Base-by-base conservation (phyloP, 495 filamentous ascomycete species). In the Aspergillus asperescens region DNA sequence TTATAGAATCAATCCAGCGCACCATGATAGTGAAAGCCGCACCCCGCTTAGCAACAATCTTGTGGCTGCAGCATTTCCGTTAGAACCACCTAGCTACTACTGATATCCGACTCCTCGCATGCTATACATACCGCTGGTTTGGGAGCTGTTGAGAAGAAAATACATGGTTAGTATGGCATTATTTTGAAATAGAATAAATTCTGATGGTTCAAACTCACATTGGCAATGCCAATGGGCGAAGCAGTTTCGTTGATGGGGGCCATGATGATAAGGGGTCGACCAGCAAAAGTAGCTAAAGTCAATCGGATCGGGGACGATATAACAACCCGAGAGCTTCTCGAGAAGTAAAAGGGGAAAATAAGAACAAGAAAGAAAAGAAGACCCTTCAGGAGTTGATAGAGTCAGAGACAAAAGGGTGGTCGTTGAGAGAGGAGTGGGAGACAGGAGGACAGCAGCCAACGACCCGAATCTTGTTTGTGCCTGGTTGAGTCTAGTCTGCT, bases 21-120 rank as follows among this genome's bases (percentile, higher is more conserved):
- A 96, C 93, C 93, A 98, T 98, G 65, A 98, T 95, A 50, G 93
- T 98, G 74, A 98, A 98, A 57, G 91, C 90, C 62, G 93, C 93
- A 71, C 93, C 93, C 77, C 94, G 84, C 82, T 98, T 98, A 52
- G 93, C 93, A 63, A 98, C 94, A 67, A 98, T 98, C 82, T 98
- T 98, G 81, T 98, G 93, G 68, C 93, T 85, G 60, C 42, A 58
- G 31, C 39, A 44, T 37, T 46, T 58, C 25, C 22, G 61, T 72
- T 65, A 73, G 67, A 58, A 64, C 67, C 48, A 60, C 57, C 55
- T 55, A 8, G 20, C 35, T 61, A 50, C 37, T 48, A 47, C 41
- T 10, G 1, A 13, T 39, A 12, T 46, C 38, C 48, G 5, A 46
- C 42, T 44, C 9, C 35, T 37, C 50, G 23, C 31, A 35, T 50